Evolutionary conservation across 2,329 filamentous ascomycete species (phyloP).

Genomic region (Fusarium keratoplasticum): DNA sequence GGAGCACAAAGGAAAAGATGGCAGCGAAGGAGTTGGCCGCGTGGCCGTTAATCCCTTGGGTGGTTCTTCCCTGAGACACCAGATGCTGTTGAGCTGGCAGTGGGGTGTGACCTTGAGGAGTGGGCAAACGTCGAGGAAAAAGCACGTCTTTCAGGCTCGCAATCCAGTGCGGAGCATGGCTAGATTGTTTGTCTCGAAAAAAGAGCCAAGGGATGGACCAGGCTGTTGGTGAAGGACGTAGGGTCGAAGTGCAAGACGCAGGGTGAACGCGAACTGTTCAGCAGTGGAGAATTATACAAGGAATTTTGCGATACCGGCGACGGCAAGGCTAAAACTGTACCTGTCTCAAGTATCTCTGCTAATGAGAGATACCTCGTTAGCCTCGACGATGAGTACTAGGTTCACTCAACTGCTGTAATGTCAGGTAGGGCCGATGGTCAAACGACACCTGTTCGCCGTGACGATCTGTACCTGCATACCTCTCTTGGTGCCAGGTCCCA

Average conservation of each 20-base stretch:
- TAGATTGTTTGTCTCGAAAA: background rate
- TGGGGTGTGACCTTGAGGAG: background rate
- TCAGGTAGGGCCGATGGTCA: background rate
- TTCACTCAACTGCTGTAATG: background rate
- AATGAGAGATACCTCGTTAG: background rate
- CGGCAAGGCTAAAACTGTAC: background rate
- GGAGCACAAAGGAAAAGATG: conserved; percentile 63
- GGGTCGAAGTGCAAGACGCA: background rate
- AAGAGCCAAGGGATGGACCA: background rate
- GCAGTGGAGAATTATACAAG: background rate
- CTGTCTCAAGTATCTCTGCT: background rate
- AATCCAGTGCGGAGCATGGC: background rate
- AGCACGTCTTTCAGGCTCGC: background rate
- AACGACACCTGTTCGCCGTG: background rate
- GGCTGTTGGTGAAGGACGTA: background rate
- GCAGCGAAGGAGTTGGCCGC: background rate
- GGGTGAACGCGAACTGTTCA: background rate
- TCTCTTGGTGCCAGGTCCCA: background rate
- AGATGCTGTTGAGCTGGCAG: background rate
- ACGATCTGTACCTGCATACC: background rate
- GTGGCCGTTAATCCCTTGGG: background rate
- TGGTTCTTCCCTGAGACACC: conserved; percentile 1
- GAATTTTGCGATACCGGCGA: background rate
- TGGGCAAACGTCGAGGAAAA: background rate
- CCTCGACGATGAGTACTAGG: background rate